Evolutionary conservation across 2,329 filamentous ascomycete species (phyloP).

Genomic region (Boeremia lycopersici): DNA sequence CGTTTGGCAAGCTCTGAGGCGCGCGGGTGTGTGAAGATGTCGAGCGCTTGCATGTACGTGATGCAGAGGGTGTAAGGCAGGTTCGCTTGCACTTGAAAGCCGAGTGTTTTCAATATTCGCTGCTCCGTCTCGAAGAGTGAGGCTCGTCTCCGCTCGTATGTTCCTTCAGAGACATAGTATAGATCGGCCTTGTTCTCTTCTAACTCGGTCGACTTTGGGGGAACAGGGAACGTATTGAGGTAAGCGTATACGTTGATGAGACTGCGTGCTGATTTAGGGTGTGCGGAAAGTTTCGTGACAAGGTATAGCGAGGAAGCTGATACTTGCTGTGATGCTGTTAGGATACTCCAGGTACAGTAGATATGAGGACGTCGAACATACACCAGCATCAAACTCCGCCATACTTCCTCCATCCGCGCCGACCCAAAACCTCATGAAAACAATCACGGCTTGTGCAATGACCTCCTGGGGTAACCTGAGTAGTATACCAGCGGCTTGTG

Average conservation of each 20-base stretch:
- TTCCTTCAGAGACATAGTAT: constrained; percentile 72
- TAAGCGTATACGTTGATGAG: constrained; percentile 86
- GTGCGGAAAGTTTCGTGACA: constrained; percentile 78
- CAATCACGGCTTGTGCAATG: constrained; percentile 82
- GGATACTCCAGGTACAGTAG: background rate
- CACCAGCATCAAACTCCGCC: constrained; percentile 60
- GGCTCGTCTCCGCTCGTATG: constrained; percentile 66
- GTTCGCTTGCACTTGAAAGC: constrained; percentile 83
- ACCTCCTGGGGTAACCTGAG: constrained; percentile 84
- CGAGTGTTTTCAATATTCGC: constrained; percentile 74
- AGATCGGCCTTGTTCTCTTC: constrained; percentile 33
- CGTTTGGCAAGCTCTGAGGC: constrained; percentile 65
- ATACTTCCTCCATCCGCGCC: constrained; percentile 58
- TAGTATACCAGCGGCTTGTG: constrained; percentile 79
- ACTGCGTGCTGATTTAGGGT: constrained; percentile 77
- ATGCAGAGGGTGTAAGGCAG: constrained; percentile 86
- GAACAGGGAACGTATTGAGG: constrained; percentile 66
- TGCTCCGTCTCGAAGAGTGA: constrained; percentile 77
- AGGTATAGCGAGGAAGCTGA: constrained; percentile 84
- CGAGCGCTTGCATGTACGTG: constrained; percentile 90
- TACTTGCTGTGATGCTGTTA: constrained; percentile 65
- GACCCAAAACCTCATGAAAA: constrained; percentile 83
- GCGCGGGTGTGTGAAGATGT: constrained; percentile 60
- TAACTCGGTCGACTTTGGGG: constrained; percentile 60
- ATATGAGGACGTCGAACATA: constrained; percentile 50